Conservation (phyloP, 768 basidiomycete species). For the Tulasnella sp. region DNA sequence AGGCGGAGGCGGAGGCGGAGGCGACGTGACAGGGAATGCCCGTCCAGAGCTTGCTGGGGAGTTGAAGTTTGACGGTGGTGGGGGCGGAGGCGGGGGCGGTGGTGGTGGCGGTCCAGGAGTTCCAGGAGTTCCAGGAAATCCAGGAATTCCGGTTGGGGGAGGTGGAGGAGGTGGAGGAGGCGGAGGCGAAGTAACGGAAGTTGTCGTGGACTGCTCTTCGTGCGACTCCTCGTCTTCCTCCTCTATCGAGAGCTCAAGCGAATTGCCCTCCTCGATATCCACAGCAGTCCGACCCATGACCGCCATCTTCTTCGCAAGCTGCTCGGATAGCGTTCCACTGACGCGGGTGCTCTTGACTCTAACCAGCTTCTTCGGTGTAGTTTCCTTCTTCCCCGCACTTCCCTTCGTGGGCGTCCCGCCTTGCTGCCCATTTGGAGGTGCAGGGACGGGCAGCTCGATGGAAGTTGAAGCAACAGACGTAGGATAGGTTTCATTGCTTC, state of each 20-base stretch:
- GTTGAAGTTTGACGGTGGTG: conserved; percentile 36
- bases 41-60: conserved; percentile 26
- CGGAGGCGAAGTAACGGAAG: neutral
- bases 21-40: conserved; percentile 39
- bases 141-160: neutral
- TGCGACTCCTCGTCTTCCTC: conserved; percentile 49
- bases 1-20: conserved; percentile 42
- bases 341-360: conserved; percentile 42
- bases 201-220: neutral
- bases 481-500: conserved; percentile 59
- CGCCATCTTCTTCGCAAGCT: conserved; percentile 62
- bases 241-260: conserved; percentile 47
- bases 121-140: neutral
- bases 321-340: conserved; percentile 61
- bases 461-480: conserved; percentile 48
- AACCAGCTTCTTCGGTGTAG: conserved; percentile 34
- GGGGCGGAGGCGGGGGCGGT: conserved; percentile 40
- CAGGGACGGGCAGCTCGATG: neutral
- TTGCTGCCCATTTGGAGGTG: conserved; percentile 18
- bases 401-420: conserved; percentile 26
- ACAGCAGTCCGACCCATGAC: conserved; percentile 46
- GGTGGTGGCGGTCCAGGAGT: neutral
- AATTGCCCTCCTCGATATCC: conserved; percentile 22
- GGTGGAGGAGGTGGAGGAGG: neutral
- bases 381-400: conserved; percentile 31